Evolutionary conservation across 2,329 filamentous ascomycete species (phyloP).

Genomic region (Tolypocladium amazonense): DNA sequence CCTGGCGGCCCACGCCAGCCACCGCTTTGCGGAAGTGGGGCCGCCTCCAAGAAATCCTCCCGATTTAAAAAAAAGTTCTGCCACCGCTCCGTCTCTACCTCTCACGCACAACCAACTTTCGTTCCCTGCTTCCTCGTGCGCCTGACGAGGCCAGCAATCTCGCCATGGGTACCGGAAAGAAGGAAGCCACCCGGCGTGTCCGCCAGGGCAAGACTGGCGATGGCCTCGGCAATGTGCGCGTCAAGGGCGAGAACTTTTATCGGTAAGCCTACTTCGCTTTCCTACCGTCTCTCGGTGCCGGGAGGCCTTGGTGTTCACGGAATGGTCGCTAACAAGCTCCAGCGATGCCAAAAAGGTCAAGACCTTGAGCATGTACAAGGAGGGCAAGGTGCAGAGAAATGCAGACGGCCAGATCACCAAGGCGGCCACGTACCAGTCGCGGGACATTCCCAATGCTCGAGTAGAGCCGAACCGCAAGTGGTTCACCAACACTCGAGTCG

Average conservation of each 20-base stretch:
- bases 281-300: not conserved
- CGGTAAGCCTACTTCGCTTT: constrained; percentile 42
- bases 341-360: constrained; percentile 77
- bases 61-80: not conserved
- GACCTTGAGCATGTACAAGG: constrained; percentile 81
- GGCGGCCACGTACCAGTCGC: constrained; percentile 73
- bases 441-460: constrained; percentile 69
- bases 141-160: constrained; percentile 9
- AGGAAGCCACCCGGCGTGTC: constrained; percentile 72
- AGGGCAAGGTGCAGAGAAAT: constrained; percentile 74
- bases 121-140: not conserved
- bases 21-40: not conserved
- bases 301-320: not conserved
- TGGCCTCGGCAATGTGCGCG: constrained; percentile 83
- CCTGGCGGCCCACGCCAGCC: not conserved
- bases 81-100: not conserved
- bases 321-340: constrained; percentile 5
- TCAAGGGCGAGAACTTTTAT: constrained; percentile 99
- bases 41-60: not conserved
- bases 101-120: not conserved
- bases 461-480: constrained; percentile 96
- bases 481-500: constrained; percentile 89
- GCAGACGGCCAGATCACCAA: constrained; percentile 74
- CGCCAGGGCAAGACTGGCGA: constrained; percentile 77
- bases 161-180: constrained; percentile 81